These are phyloP conservation scores for Kwoniella sp. DNA, from an alignment of 768 basidiomycete genomes.

Conservation along the genomic window DNA sequence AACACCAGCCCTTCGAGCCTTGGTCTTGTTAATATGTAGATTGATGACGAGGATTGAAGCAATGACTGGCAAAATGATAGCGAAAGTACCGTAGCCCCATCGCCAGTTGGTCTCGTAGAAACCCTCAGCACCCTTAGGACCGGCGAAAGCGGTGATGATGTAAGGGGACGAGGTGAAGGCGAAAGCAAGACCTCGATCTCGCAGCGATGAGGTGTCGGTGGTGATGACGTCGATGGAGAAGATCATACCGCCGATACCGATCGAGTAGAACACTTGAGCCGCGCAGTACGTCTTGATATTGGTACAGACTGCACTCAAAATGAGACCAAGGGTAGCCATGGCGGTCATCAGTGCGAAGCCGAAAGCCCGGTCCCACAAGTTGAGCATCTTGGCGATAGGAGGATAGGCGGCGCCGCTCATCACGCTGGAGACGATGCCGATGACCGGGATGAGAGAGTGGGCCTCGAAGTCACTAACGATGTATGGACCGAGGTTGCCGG, in stretches of 20 bases:
- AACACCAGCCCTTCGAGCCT: conserved; percentile 24
- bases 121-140: conserved; percentile 36
- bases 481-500: conserved; percentile 32
- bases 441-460: conserved; percentile 44
- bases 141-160: conserved; percentile 52
- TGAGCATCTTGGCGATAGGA: conserved; percentile 39
- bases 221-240: conserved; percentile 49
- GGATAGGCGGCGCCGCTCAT: conserved; percentile 37
- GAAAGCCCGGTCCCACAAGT: conserved; percentile 36
- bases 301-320: conserved; percentile 37
- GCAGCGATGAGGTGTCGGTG: conserved; percentile 47
- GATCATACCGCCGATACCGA: conserved; percentile 42
- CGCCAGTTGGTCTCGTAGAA: conserved; percentile 41
- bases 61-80: conserved; percentile 36
- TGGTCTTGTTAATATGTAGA: conserved; percentile 28
- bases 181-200: conserved; percentile 44
- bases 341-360: conserved; percentile 31
- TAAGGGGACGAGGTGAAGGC: conserved; percentile 46
- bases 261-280: conserved; percentile 40
- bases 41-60: conserved; percentile 17
- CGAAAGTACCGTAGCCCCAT: conserved; percentile 34
- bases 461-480: conserved; percentile 33
- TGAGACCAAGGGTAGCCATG: conserved; percentile 36
- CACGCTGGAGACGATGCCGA: conserved; percentile 33
- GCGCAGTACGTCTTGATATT: conserved; percentile 40